A percentile compares a stretch with the other conserved stretches of the same genome.
These are phyloP conservation scores for Rhododendron henanense DNA, from an alignment of 148 eudicot genomes.

Conservation along the genomic window DNA sequence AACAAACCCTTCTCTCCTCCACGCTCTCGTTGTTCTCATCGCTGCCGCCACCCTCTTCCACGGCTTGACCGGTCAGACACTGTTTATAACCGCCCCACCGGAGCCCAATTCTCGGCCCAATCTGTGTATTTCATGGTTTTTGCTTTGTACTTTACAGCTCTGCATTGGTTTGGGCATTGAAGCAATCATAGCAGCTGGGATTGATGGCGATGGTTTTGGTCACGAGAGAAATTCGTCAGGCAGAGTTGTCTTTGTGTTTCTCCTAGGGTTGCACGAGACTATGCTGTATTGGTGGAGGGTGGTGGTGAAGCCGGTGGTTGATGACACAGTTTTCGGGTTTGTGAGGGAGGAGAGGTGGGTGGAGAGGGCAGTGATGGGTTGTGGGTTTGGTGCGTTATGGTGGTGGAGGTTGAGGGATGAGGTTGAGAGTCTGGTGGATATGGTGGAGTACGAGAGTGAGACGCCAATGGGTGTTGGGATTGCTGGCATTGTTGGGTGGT, in stretches of 20 bases:
- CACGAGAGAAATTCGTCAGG: conserved; percentile 35
- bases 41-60: conserved; percentile 40
- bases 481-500: conserved; percentile 65
- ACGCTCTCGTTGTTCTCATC: conserved; percentile 40
- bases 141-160: conserved; percentile 57
- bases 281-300: conserved; percentile 63
- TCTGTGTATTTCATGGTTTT: conserved; percentile 53
- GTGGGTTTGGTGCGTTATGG: conserved; percentile 53
- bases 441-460: conserved; percentile 58
- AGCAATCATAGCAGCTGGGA: conserved; percentile 48
- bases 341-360: conserved; percentile 46
- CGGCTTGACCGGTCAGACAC: conserved; percentile 30
- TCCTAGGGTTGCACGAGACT: conserved; percentile 79
- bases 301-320: conserved; percentile 74
- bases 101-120: conserved; percentile 27
- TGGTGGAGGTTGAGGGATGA: conserved; percentile 81
- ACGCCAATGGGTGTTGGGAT: conserved; percentile 37
- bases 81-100: conserved; percentile 14
- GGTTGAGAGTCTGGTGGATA: conserved; percentile 61
- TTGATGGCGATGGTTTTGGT: conserved; percentile 40
- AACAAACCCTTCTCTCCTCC: conserved; percentile 52
- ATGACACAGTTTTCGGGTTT: conserved; percentile 57
- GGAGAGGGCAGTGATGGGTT: conserved; percentile 58
- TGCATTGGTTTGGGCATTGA: conserved; percentile 73
- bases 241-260: conserved; percentile 54